These are phyloP conservation scores for Mycena galopus DNA, from an alignment of 768 basidiomycete genomes.

Conservation along the genomic window DNA sequence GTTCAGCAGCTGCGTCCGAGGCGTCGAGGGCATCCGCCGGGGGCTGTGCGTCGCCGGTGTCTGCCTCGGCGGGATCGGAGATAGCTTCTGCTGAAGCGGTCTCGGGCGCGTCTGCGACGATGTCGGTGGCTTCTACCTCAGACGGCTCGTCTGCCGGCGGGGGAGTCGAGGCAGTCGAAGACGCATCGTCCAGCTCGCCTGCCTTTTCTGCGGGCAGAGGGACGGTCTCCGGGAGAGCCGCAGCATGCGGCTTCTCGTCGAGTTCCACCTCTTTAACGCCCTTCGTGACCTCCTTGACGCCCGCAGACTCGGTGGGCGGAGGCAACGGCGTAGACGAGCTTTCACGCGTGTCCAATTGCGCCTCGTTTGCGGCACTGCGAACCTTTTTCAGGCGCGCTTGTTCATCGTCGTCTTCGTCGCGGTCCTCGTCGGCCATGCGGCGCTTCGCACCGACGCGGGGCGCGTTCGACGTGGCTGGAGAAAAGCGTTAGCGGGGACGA, in stretches of 20 bases:
- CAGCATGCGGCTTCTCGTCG: constrained; percentile 56
- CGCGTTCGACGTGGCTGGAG: constrained; percentile 79
- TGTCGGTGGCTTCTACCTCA: constrained; percentile 12
- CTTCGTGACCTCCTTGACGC: constrained; percentile 77
- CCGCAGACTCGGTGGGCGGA: constrained; percentile 56
- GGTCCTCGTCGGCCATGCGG: constrained; percentile 65
- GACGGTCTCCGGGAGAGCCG: constrained; percentile 50
- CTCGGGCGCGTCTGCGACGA: neutral
- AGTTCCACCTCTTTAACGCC: constrained; percentile 80
- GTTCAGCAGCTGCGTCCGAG: neutral
- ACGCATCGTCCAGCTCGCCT: constrained; percentile 51
- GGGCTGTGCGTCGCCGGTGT: constrained; percentile 2
- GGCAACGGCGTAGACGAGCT: constrained; percentile 45
- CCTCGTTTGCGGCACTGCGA: constrained; percentile 56
- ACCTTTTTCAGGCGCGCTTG: constrained; percentile 58
- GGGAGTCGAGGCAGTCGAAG: constrained; percentile 39
- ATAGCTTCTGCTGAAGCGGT: constrained; percentile 14
- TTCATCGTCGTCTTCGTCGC: constrained; percentile 56
- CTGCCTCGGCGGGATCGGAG: constrained; percentile 2
- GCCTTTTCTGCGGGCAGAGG: constrained; percentile 55
- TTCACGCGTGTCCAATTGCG: constrained; percentile 41
- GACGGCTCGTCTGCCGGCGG: constrained; percentile 32
- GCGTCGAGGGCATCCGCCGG: neutral
- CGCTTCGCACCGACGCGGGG: constrained; percentile 79
- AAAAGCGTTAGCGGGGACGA: constrained; percentile 27